Conservation (phyloP, 1,284 basidiomycete genomes). For the Sporisorium graminicola region DNA sequence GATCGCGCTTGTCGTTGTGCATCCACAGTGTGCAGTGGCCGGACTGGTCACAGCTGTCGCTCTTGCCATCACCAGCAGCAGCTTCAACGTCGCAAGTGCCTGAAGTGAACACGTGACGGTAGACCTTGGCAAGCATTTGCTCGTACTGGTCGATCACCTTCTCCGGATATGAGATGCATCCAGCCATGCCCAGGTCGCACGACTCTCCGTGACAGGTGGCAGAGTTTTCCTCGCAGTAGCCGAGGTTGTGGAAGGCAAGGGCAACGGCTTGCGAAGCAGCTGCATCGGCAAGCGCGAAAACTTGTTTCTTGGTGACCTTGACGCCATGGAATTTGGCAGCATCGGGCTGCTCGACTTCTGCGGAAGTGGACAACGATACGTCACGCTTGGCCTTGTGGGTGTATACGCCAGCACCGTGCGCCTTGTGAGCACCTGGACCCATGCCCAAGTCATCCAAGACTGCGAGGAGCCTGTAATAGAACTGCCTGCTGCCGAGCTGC, state of each 20-base stretch:
- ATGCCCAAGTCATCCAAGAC: not conserved
- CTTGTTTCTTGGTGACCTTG: not conserved
- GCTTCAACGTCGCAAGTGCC: not conserved
- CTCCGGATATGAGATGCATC: not conserved
- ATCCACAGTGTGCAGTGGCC: not conserved
- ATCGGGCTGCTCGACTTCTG: not conserved
- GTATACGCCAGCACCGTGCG: not conserved
- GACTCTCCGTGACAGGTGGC: not conserved
- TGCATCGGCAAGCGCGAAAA: not conserved
- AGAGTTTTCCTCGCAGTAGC: not conserved
- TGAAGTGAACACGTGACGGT: not conserved
- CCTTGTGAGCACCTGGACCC: too few species aligned
- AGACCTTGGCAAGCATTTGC: not conserved
- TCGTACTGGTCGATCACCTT: not conserved
- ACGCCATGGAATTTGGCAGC: not conserved
- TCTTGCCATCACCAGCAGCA: not conserved
- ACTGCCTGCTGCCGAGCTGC: not conserved
- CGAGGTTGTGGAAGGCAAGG: not conserved
- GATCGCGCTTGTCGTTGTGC: not conserved
- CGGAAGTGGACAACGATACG: not conserved
- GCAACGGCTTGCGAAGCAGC: not conserved
- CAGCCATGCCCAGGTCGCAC: not conserved
- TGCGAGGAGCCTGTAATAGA: not conserved
- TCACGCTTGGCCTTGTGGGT: not conserved
- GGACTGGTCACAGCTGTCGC: not conserved